These are phyloP conservation scores for Austropuccinia psidii DNA, from an alignment of 1,284 basidiomycete genomes.

Conservation along the genomic window DNA sequence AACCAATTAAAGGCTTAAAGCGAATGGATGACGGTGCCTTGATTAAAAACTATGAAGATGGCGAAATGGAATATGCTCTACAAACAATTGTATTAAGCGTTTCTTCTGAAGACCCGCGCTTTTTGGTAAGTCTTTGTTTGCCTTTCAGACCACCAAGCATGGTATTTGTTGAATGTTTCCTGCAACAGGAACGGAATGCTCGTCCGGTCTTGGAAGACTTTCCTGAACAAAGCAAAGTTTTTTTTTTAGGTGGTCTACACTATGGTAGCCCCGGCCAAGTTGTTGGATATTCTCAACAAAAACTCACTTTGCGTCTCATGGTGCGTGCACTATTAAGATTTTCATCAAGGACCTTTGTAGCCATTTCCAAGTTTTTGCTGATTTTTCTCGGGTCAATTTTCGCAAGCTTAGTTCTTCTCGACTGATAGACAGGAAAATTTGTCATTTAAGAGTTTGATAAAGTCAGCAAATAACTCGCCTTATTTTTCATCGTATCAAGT, in stretches of 20 bases:
- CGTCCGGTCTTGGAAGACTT: conserved; percentile 80
- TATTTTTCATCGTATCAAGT: conserved; percentile 71
- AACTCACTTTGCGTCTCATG: conserved; percentile 69
- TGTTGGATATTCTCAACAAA: conserved; percentile 58
- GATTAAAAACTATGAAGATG: conserved; percentile 90
- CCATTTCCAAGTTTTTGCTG: neutral
- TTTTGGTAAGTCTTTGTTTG: conserved; percentile 55
- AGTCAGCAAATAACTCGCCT: conserved; percentile 54
- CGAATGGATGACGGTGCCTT: conserved; percentile 79
- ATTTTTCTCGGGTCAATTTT: neutral
- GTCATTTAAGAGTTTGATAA: conserved; percentile 64
- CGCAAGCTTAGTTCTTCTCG: conserved; percentile 66
- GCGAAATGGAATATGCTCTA: conserved; percentile 74
- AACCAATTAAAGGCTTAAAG: conserved; percentile 60
- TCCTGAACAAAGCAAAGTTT: conserved; percentile 78
- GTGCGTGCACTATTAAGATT: conserved; percentile 52
- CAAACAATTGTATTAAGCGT: conserved; percentile 74
- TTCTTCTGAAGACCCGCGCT: conserved; percentile 77
- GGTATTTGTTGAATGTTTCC: neutral
- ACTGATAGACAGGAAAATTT: conserved; percentile 68
- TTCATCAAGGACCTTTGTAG: neutral
- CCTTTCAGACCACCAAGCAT: neutral
- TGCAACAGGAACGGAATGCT: conserved; percentile 56
- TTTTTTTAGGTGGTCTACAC: conserved; percentile 86
- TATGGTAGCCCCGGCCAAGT: conserved; percentile 95